Evolutionary conservation across 2,329 filamentous ascomycete species (phyloP).

Genomic region (Lasiodiplodia hormozganensis): DNA sequence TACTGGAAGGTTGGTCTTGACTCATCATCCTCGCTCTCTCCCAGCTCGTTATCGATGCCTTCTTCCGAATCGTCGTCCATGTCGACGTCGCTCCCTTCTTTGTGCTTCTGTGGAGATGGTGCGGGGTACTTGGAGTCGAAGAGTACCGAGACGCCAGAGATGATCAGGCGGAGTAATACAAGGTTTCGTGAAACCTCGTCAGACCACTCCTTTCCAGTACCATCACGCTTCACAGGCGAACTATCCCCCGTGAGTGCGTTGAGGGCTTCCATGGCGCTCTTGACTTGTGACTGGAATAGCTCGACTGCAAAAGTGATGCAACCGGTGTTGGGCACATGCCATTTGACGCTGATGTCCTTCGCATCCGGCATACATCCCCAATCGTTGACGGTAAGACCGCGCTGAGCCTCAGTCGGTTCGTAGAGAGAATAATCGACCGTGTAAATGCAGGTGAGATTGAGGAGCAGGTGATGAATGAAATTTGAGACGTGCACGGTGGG

Average conservation of each 20-base stretch:
- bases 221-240: constrained; percentile 84
- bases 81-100: constrained; percentile 50
- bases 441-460: constrained; percentile 94
- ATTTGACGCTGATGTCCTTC: constrained; percentile 80
- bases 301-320: constrained; percentile 91
- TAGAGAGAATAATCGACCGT: constrained; percentile 88
- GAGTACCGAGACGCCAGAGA: constrained; percentile 86
- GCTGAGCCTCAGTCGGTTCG: constrained; percentile 74
- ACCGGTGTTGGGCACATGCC: constrained; percentile 82
- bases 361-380: constrained; percentile 85
- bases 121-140: constrained; percentile 72
- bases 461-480: constrained; percentile 92
- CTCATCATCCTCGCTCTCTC: constrained; percentile 78
- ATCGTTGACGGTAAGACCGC: constrained; percentile 76
- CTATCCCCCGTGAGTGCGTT: constrained; percentile 80
- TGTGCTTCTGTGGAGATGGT: constrained; percentile 35
- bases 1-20: constrained; percentile 88
- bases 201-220: constrained; percentile 98
- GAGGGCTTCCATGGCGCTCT: constrained; percentile 76
- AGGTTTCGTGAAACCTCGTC: constrained; percentile 93
- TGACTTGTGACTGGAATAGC: constrained; percentile 84
- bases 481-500: constrained; percentile 97
- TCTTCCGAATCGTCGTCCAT: constrained; percentile 54
- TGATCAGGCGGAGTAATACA: constrained; percentile 83
- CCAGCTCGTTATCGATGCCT: constrained; percentile 58